A percentile compares a stretch with the other conserved stretches of the same genome.
Conservation (phyloP, 176 grass and related monocot species). For the Tillandsia fasciculata region DNA sequence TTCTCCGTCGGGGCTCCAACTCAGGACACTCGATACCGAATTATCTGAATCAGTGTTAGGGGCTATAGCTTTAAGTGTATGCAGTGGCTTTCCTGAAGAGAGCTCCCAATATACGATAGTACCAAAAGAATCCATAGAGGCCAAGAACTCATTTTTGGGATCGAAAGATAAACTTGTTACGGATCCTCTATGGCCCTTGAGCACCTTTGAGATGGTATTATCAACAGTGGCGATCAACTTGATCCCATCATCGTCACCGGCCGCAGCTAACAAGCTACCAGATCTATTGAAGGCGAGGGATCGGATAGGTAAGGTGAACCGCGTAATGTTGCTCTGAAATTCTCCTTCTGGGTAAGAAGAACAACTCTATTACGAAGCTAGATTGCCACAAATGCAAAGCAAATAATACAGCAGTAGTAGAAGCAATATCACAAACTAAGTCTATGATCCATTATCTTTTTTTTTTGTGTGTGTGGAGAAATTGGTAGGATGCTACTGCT, state of each 20-base stretch:
- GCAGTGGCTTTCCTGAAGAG: constrained; percentile 40
- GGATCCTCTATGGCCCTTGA: constrained; percentile 85
- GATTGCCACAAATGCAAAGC: background rate
- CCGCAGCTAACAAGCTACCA: constrained; percentile 66
- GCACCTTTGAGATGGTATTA: constrained; percentile 82
- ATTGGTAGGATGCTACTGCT: no score
- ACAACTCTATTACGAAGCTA: constrained; percentile 2
- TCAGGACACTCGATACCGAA: constrained; percentile 38
- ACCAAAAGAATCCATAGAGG: constrained; percentile 68
- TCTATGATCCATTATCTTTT: no score
- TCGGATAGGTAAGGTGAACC: constrained; percentile 80
- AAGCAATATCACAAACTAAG: background rate
- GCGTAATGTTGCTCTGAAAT: constrained; percentile 76
- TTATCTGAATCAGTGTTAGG: constrained; percentile 56
- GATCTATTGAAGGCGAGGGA: constrained; percentile 77
- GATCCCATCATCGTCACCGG: constrained; percentile 89
- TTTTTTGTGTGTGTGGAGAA: no score
- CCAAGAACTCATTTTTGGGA: constrained; percentile 75
- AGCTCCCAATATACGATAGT: constrained; percentile 82
- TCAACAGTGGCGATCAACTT: constrained; percentile 84
- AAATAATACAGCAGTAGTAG: background rate
- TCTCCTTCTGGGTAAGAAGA: constrained; percentile 39
- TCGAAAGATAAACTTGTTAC: constrained; percentile 65
- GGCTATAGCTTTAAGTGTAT: constrained; percentile 39
- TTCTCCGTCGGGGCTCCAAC: constrained; percentile 79